phyloP scores from a whole-genome alignment of 768 basidiomycete genomes.

The Leccinellum albellum region DNA sequence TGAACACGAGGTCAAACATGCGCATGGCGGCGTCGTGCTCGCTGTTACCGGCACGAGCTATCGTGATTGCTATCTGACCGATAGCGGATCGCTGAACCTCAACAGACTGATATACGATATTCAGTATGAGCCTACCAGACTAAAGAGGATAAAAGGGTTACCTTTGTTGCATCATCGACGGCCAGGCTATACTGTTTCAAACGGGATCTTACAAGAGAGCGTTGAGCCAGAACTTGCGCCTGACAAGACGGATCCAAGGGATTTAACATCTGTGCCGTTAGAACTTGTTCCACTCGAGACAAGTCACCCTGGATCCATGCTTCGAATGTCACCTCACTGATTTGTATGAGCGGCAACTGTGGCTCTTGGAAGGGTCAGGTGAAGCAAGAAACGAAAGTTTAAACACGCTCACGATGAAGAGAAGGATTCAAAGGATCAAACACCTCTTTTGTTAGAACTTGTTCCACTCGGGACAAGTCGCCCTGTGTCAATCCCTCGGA shows the following conservation, averaged over 20 bases:
- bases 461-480: too few species aligned
- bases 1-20: conserved; percentile 11
- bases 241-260: background rate
- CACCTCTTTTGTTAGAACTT: too few species aligned
- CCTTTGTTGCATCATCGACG: conserved; percentile 2
- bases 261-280: background rate
- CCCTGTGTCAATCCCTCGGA: too few species aligned
- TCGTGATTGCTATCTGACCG: conserved; percentile 5
- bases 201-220: background rate
- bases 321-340: background rate
- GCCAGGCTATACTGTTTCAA: background rate
- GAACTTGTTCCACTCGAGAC: background rate
- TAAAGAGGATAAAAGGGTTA: background rate
- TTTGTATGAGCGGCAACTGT: background rate
- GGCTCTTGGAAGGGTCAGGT: background rate
- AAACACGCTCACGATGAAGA: background rate
- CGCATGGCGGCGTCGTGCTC: conserved; percentile 1
- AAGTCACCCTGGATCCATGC: background rate
- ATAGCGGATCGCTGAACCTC: conserved; percentile 2
- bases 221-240: background rate
- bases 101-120: conserved; percentile 1
- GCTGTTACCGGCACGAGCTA: background rate
- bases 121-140: background rate
- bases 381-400: rapidly evolving
- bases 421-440: background rate